phyloP scores from a whole-genome alignment of 805 yeast genomes.

The Saccharomyces mikatae region DNA sequence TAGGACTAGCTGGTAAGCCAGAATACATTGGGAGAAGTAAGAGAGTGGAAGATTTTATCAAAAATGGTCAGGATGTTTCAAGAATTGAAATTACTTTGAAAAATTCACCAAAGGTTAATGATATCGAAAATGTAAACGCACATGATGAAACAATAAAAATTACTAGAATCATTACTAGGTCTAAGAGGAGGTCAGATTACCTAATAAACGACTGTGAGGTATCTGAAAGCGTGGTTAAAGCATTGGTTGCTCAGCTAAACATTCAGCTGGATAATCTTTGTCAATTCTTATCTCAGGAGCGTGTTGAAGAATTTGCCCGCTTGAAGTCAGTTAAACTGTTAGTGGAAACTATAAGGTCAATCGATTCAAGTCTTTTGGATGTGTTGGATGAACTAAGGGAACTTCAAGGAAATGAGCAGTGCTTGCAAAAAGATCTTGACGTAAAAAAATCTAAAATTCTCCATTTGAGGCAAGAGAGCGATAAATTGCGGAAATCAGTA shows the following conservation, averaged over 20 bases:
- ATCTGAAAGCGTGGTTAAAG: conserved; percentile 40
- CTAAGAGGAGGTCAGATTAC: conserved; percentile 44
- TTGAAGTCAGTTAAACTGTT: conserved; percentile 68
- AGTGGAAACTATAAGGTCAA: conserved; percentile 71
- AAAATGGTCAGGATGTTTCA: conserved; percentile 44
- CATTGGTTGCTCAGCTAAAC: conserved; percentile 42
- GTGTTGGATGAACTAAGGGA: conserved; percentile 51
- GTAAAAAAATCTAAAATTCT: conserved; percentile 27
- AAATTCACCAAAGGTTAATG: conserved; percentile 18
- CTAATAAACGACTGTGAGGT: conserved; percentile 35
- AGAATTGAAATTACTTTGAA: conserved; percentile 32
- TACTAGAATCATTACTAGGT: conserved; percentile 38
- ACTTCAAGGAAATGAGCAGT: conserved; percentile 39
- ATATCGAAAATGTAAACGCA: conserved; percentile 20
- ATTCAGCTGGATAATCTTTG: conserved; percentile 88
- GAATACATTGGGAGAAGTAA: conserved; percentile 63
- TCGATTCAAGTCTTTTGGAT: conserved; percentile 51
- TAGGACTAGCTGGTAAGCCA: conserved; percentile 77
- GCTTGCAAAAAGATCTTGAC: conserved; percentile 32
- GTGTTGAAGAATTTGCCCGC: conserved; percentile 87
- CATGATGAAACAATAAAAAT: conserved; percentile 30
- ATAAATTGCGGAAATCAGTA: conserved; percentile 41
- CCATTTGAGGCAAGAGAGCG: conserved; percentile 31
- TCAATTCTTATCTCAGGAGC: conserved; percentile 90
- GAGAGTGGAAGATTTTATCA: conserved; percentile 59